Evolutionary conservation across 768 basidiomycete genomes (phyloP), one percentile per base, ranked within the genome.

Genomic region (Gyrodon lividus): DNA sequence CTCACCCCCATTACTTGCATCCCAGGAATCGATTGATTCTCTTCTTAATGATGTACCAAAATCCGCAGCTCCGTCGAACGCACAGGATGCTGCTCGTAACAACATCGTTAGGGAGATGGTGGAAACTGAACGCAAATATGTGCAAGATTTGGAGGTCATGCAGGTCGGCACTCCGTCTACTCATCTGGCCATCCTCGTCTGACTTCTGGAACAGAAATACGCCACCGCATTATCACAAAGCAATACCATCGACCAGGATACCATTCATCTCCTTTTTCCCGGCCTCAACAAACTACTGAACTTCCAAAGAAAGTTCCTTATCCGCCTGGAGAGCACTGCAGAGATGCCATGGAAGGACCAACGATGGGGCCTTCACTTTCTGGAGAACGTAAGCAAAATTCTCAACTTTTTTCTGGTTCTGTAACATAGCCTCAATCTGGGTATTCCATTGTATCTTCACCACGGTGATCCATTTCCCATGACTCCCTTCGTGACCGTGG

Each of bases 91-190:
- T 2, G 84, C 84, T 19, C 77, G 89, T 48, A 83, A 83, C 67
- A 87, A 88, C 57, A 87, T 89, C 54, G 80, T 94, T 53, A 80
- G 81, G 63, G 97, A 99, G 71, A 83, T 98, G 59, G 82, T 98
- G 43, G 89, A 92, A 69, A 98, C 93, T 0, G 97, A 99, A 70
- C 85, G 92, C 59, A 93, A 93, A 72, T 98, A 92, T 68, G 96
- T 98, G 5, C 88, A 92, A 70, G 97, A 98, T 72, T 76, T 99
- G 57, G 94, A 97, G 69, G 85, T 93, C 63, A 89, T 98, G 79
- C 94, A 96, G 82, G 94, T 92, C 59, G 63, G 85, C 66, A 26
- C 0, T 20, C 3, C 43, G 46, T 54, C 6, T 16, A 46, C 23
- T 54, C 45, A 14, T 54, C 40, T 19, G 50, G 49, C 19, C 34